Conservation (phyloP, 2,329 filamentous ascomycete genomes). For the Clathrospora elynae region DNA sequence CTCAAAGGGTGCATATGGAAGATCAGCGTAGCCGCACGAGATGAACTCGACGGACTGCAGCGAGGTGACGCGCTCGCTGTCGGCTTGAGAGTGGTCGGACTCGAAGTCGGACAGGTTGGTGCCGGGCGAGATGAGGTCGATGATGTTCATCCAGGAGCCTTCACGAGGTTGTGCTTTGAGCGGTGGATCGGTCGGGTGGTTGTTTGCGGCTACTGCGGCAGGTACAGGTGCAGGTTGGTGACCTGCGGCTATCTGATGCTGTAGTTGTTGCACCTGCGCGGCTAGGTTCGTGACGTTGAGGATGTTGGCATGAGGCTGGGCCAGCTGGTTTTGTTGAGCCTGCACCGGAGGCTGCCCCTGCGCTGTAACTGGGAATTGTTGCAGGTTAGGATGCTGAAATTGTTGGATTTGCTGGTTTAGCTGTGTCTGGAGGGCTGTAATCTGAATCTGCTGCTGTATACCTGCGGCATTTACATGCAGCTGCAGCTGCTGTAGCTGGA, state of each 20-base stretch:
- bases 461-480: constrained; percentile 22
- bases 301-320: constrained; percentile 10
- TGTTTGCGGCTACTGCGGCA: constrained; percentile 9
- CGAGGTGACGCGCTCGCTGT: constrained; percentile 34
- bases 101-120: constrained; percentile 51
- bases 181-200: constrained; percentile 20
- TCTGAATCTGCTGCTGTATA: constrained; percentile 23
- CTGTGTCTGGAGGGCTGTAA: constrained; percentile 19
- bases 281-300: constrained; percentile 6
- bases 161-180: constrained; percentile 45
- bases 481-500: constrained; percentile 31
- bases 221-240: constrained; percentile 9
- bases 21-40: constrained; percentile 65
- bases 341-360: constrained; percentile 6
- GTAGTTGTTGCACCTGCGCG: constrained; percentile 13
- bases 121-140: constrained; percentile 58
- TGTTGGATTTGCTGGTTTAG: constrained; percentile 22
- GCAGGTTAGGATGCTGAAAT: constrained; percentile 1
- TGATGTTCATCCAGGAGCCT: constrained; percentile 58
- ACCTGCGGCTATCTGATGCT: constrained; percentile 5
- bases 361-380: background rate
- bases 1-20: constrained; percentile 45
- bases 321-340: constrained; percentile 10
- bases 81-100: constrained; percentile 41
- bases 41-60: constrained; percentile 58